phyloP scores from a whole-genome alignment of 2,329 filamentous ascomycete species.

The Penicillium nordicum region DNA sequence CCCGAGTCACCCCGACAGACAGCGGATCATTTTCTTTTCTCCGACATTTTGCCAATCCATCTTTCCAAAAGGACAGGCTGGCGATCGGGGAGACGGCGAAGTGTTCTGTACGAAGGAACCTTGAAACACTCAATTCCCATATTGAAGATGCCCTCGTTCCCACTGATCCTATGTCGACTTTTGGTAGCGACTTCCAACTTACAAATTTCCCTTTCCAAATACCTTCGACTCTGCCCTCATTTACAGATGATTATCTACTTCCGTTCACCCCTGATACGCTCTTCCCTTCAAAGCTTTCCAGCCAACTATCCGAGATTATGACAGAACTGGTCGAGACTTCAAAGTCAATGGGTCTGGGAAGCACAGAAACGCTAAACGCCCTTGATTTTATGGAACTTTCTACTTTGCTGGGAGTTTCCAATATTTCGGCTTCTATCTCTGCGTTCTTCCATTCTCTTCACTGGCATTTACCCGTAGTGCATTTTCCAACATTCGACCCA shows the following conservation, averaged over 20 bases:
- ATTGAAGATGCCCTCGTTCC: constrained; percentile 28
- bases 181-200: constrained; percentile 12
- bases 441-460: constrained; percentile 33
- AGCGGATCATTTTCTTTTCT: constrained; percentile 28
- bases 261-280: constrained; percentile 16
- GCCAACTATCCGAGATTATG: constrained; percentile 25
- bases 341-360: constrained; percentile 22
- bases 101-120: constrained; percentile 26
- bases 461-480: constrained; percentile 32
- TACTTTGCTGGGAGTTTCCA: constrained; percentile 23
- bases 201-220: constrained; percentile 14
- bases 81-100: constrained; percentile 33
- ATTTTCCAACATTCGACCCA: constrained; percentile 32
- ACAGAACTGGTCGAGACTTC: constrained; percentile 29
- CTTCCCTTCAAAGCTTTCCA: constrained; percentile 23
- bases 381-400: constrained; percentile 21
- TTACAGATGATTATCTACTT: constrained; percentile 17
- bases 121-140: constrained; percentile 26
- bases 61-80: constrained; percentile 26
- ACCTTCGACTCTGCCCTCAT: not conserved
- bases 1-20: not conserved
- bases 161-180: constrained; percentile 15
- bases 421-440: constrained; percentile 28
- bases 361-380: not conserved
- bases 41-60: constrained; percentile 29